phyloP scores from a whole-genome alignment of 2,329 filamentous ascomycete genomes.

The Furcasterigmium sp. region DNA sequence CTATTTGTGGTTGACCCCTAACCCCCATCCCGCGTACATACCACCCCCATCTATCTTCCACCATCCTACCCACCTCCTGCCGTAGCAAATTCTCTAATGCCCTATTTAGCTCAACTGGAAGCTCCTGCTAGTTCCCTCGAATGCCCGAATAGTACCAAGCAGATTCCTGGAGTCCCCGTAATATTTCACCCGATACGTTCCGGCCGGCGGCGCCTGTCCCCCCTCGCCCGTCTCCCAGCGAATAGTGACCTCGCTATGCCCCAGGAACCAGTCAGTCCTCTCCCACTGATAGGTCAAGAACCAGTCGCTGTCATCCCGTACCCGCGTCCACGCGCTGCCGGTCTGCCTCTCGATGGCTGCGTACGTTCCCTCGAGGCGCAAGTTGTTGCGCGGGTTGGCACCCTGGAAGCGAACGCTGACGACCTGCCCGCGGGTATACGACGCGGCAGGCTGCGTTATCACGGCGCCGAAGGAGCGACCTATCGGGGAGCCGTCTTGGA shows the following conservation, averaged over 20 bases:
- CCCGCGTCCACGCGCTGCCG: constrained; percentile 52
- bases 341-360: constrained; percentile 65
- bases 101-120: constrained; percentile 34
- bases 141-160: constrained; percentile 55
- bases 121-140: constrained; percentile 60
- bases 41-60: no score
- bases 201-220: constrained; percentile 37
- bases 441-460: constrained; percentile 42
- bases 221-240: constrained; percentile 70
- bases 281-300: constrained; percentile 76
- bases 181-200: constrained; percentile 75
- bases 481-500: constrained; percentile 63
- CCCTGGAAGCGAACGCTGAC: constrained; percentile 71
- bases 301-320: constrained; percentile 78
- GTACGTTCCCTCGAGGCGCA: constrained; percentile 73
- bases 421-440: constrained; percentile 55
- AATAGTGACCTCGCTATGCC: constrained; percentile 72
- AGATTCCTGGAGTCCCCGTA: constrained; percentile 75
- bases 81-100: no score
- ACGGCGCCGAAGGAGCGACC: constrained; percentile 69
- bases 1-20: no score
- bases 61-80: no score
- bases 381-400: constrained; percentile 85
- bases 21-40: no score
- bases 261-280: constrained; percentile 62